Base-by-base conservation (phyloP, 352 stramenopile species). In the Globisporangium recalcitrans region DNA sequence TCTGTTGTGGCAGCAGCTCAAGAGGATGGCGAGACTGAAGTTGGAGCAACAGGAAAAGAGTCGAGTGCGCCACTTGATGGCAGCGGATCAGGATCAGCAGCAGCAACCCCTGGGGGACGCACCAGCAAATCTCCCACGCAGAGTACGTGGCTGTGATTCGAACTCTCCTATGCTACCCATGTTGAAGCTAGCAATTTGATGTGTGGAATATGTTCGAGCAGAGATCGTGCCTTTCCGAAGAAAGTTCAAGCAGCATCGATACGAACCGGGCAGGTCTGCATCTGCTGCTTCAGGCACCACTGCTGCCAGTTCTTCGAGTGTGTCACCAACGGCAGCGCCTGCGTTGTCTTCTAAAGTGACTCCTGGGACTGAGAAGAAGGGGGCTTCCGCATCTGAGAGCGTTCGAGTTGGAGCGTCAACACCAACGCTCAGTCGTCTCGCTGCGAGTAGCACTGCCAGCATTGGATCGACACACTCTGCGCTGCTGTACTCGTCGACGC, bases 1-100 rank as follows among this genome's bases (percentile, higher is more conserved):
- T 70, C 70, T 29, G 38, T 60, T 16, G 49, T 62, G 19, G 56
- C 58, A 38, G 49, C 51, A 32, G 19, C 52, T 16, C 14, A 13
- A 57, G 47, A 31, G 9, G 31, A 38, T 13, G 42, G 10, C 4
- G 38, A 26, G 1, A 22, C 29, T 44, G 42, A 29, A 11, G 14
- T 26, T 24, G 52, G 5, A 14, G 24, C 21, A 4, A 19, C 36
- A 32, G 36, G 16, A 11, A 51, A 32, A 19, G 21, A 40, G 7
- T 10, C 26, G 6, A 53, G 27, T 32, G 40, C 27, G 32, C 19
- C 49, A 40, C 2, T 24, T 22, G 49, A 55, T 1, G 8, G 49
- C 26, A 40, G 31, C 9, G 19, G 19, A 13, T 24, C 27, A 5
- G 24, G n/a, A n/a, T n/a, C n/a, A n/a, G n/a, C 26, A 16, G 34